Percentiles rank a stretch among this genome's conserved stretches.
These are phyloP conservation scores for Pleurotus sapidus DNA, from an alignment of 768 basidiomycete genomes.

Conservation along the genomic window DNA sequence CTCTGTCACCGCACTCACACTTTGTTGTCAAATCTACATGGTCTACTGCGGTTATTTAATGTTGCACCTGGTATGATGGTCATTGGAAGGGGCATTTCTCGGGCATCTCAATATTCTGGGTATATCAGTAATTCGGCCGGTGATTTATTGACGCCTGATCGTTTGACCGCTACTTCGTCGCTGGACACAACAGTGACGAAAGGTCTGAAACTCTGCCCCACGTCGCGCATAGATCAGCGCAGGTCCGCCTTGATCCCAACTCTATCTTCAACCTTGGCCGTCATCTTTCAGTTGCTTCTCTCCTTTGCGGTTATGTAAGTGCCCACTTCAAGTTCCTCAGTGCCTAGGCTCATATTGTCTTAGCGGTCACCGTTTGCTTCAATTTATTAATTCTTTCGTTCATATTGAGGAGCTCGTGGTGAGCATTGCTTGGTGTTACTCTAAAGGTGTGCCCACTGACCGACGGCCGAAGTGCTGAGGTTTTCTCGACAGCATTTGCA, in stretches of 20 bases:
- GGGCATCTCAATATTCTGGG: slow-evolving; percentile 21
- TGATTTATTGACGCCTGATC: neutral
- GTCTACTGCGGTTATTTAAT: neutral
- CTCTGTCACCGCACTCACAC: neutral
- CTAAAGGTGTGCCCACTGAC: neutral
- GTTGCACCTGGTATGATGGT: neutral
- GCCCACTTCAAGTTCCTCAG: slow-evolving; percentile 12
- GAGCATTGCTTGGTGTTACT: neutral
- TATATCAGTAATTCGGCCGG: neutral
- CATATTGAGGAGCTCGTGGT: neutral
- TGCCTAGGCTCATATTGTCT: neutral
- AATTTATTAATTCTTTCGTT: no score
- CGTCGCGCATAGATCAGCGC: neutral
- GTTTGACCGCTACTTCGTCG: neutral
- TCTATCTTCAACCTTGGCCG: neutral
- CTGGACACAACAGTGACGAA: slow-evolving; percentile 14
- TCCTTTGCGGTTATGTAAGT: slow-evolving; percentile 30
- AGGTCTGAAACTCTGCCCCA: neutral
- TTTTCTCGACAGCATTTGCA: slow-evolving; percentile 4
- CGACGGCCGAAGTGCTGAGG: neutral
- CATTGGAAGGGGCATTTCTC: slow-evolving; percentile 15
- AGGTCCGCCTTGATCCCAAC: neutral
- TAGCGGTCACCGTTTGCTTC: neutral
- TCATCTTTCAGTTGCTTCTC: slow-evolving; percentile 7
- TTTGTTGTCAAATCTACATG: neutral